Percentiles rank a stretch among this genome's conserved stretches.
phyloP scores from a whole-genome alignment of 139 green algal genomes.

The Spirogloea muscicola region DNA sequence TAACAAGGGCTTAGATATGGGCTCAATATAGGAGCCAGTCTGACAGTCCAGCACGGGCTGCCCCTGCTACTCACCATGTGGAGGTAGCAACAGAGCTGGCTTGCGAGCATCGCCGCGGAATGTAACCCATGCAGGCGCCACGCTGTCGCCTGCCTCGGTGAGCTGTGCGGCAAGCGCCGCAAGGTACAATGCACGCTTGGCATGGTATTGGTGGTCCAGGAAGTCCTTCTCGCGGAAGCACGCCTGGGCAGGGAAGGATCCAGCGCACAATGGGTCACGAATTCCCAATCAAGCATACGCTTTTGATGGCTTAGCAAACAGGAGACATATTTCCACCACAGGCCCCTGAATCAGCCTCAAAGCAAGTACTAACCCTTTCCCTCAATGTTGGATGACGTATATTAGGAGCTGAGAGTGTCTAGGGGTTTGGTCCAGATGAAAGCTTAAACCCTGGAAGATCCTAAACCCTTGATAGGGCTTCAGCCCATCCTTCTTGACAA shows the following conservation, averaged over 20 bases:
- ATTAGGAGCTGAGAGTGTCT: no score
- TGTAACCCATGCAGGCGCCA: constrained; percentile 4
- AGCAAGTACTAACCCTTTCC: no score
- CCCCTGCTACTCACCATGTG: constrained; percentile 12
- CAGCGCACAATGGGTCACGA: not conserved
- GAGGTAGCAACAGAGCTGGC: constrained; percentile 31
- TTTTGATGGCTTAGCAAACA: not conserved
- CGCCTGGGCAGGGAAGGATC: constrained; percentile 6
- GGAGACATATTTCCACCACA: not conserved
- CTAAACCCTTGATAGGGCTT: no score
- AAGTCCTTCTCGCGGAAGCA: constrained; percentile 33
- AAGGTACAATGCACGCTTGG: constrained; percentile 34
- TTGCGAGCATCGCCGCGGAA: constrained; percentile 32
- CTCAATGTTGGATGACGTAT: no score
- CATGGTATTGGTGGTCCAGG: constrained; percentile 31
- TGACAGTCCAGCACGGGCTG: no score
- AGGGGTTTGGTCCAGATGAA: no score
- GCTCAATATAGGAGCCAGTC: no score
- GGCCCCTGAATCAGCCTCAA: not conserved
- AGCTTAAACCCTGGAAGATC: no score
- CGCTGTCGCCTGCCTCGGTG: not conserved
- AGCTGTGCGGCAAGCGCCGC: constrained; percentile 11
- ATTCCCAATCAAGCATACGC: not conserved
- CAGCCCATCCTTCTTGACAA: not conserved
- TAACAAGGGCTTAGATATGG: no score